Percentiles rank a stretch among this genome's conserved stretches.
Conservation (phyloP, 345 rosid species). For the Rhodamnia rubescens region DNA sequence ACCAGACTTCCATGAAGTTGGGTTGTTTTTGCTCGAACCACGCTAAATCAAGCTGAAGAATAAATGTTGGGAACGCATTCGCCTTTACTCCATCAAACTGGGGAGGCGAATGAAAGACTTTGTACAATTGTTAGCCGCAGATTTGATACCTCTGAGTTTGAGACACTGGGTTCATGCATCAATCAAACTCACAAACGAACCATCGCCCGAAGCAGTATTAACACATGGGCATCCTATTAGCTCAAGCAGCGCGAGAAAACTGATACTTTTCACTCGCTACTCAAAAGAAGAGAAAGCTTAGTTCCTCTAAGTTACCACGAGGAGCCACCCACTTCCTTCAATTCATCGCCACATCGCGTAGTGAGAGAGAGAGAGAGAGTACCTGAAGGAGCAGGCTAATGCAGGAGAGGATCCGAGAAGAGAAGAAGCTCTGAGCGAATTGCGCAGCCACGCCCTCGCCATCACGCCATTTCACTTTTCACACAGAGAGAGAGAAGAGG, state of each 20-base stretch:
- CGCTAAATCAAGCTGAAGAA: neutral
- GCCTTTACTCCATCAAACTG: neutral
- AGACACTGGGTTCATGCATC: neutral
- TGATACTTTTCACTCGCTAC: neutral
- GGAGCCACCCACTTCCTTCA: neutral
- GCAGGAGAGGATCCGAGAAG: slow-evolving; percentile 10
- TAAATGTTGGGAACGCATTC: neutral
- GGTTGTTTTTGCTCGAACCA: neutral
- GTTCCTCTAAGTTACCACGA: neutral
- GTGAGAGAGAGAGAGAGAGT: neutral
- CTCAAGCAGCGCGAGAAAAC: neutral
- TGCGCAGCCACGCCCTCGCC: slow-evolving; percentile 20
- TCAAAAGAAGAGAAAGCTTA: neutral
- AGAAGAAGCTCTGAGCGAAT: slow-evolving; percentile 16
- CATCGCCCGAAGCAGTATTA: neutral
- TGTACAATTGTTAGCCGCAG: neutral
- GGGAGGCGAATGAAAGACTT: neutral
- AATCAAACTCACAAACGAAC: neutral
- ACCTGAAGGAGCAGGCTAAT: slow-evolving; percentile 18
- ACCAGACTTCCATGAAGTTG: neutral
- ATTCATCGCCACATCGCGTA: neutral
- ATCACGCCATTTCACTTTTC: neutral
- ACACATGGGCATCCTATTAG: neutral
- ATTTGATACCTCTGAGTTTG: neutral
- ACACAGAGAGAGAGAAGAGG: neutral